Conservation (phyloP, 2,329 filamentous ascomycete species). For the Eutypa lata region DNA sequence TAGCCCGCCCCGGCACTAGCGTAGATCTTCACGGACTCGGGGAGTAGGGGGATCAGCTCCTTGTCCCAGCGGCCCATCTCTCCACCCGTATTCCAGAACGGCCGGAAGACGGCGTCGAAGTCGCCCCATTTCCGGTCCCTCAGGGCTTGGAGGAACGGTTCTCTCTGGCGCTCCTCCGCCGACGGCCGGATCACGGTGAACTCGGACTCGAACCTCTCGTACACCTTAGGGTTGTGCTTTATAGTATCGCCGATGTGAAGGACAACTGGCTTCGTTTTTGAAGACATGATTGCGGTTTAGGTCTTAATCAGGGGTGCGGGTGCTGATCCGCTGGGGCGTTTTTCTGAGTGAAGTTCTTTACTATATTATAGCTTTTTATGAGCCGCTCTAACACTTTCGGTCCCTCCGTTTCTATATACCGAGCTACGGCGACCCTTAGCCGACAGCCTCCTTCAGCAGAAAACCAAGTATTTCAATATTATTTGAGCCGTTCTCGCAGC, state of each 20-base stretch:
- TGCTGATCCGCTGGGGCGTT: too few relatives aligned
- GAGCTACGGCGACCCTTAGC: too few relatives aligned
- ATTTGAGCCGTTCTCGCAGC: too few relatives aligned
- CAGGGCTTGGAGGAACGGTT: constrained; percentile 34
- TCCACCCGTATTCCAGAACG: constrained; percentile 62
- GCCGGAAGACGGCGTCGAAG: constrained; percentile 47
- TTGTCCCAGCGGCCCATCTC: constrained; percentile 64
- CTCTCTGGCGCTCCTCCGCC: constrained; percentile 34
- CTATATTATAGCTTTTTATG: too few relatives aligned
- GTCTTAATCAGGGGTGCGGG: neutral
- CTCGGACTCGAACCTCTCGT: constrained; percentile 24
- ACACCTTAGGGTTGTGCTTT: constrained; percentile 28
- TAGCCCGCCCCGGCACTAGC: constrained; percentile 61
- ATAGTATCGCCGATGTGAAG: constrained; percentile 32
- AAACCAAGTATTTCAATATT: too few relatives aligned
- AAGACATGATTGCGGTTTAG: neutral
- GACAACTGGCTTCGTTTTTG: constrained; percentile 18
- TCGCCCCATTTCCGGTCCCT: constrained; percentile 38
- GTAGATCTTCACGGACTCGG: constrained; percentile 51
- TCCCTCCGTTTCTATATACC: too few relatives aligned
- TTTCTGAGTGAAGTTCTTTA: too few relatives aligned
- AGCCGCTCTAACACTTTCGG: too few relatives aligned
- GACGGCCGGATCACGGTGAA: constrained; percentile 34
- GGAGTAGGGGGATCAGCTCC: constrained; percentile 54
- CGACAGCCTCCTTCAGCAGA: too few relatives aligned